A percentile compares a stretch with the other conserved stretches of the same genome.
Evolutionary conservation across 495 filamentous ascomycete species (phyloP).

Genomic region (Penicillium arizonense): DNA sequence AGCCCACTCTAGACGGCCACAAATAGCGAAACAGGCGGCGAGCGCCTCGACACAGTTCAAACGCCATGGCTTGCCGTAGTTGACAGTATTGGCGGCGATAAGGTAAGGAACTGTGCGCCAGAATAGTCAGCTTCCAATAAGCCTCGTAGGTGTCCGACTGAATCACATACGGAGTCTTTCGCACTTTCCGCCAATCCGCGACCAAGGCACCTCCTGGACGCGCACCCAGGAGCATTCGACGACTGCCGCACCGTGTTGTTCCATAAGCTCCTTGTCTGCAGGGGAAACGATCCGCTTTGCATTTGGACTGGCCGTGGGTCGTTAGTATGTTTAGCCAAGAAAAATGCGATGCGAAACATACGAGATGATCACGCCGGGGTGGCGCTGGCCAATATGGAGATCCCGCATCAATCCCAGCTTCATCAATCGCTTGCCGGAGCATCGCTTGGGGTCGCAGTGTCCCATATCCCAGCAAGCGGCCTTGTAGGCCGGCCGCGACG

Average conservation of each 20-base stretch:
- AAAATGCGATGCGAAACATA: slow-evolving; percentile 31
- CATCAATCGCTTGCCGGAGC: slow-evolving; percentile 92
- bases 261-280: slow-evolving; percentile 74
- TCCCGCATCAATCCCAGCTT: slow-evolving; percentile 90
- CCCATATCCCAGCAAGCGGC: slow-evolving; percentile 97
- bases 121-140: slow-evolving; percentile 5
- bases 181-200: slow-evolving; percentile 89
- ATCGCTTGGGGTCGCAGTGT: slow-evolving; percentile 96
- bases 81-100: slow-evolving; percentile 93
- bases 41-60: slow-evolving; percentile 95
- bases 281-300: slow-evolving; percentile 81
- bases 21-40: slow-evolving; percentile 89
- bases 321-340: slow-evolving; percentile 12
- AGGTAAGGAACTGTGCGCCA: slow-evolving; percentile 71
- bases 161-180: slow-evolving; percentile 66
- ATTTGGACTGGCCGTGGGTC: slow-evolving; percentile 60
- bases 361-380: slow-evolving; percentile 87
- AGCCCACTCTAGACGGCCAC: slow-evolving; percentile 89
- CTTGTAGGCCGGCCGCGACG: slow-evolving; percentile 66
- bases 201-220: slow-evolving; percentile 86
- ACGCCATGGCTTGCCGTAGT: slow-evolving; percentile 93
- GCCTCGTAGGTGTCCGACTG: background rate
- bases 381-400: slow-evolving; percentile 86
- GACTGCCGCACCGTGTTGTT: slow-evolving; percentile 88
- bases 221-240: slow-evolving; percentile 98